Evolutionary conservation across 2,329 filamentous ascomycete species (phyloP).

Genomic region (Alternaria triticina): DNA sequence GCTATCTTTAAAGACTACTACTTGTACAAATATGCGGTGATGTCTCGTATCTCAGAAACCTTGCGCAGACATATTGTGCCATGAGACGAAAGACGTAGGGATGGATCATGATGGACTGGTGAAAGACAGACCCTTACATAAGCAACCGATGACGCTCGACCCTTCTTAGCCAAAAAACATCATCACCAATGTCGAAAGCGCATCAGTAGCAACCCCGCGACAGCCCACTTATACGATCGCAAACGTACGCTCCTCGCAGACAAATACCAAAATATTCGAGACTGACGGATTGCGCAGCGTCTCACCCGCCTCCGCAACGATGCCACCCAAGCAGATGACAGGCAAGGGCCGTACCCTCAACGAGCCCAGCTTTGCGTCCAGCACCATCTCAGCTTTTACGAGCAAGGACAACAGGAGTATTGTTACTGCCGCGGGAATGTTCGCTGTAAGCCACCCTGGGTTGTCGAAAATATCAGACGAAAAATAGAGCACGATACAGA

Average conservation of each 20-base stretch:
- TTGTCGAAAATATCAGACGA: not conserved
- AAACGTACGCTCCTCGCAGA: slow-evolving; percentile 6
- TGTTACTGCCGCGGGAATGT: slow-evolving; percentile 56
- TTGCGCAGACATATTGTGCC: not conserved
- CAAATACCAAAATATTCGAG: not conserved
- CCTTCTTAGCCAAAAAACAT: slow-evolving; percentile 27
- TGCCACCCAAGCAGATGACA: slow-evolving; percentile 41
- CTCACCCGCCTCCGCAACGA: slow-evolving; percentile 12
- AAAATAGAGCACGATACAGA: not conserved
- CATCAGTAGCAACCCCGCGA: slow-evolving; percentile 15
- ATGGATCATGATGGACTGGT: not conserved
- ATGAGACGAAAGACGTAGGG: not conserved
- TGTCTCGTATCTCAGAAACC: not conserved
- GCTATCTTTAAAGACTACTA: not conserved
- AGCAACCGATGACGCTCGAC: slow-evolving; percentile 17
- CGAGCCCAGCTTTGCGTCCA: slow-evolving; percentile 50
- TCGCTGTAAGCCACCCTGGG: slow-evolving; percentile 53
- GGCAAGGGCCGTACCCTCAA: slow-evolving; percentile 34
- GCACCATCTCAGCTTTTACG: slow-evolving; percentile 51
- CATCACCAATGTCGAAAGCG: slow-evolving; percentile 28
- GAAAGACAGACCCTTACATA: not conserved
- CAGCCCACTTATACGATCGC: not conserved
- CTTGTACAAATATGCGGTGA: not conserved
- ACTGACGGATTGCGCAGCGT: slow-evolving; percentile 1
- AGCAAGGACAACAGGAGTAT: slow-evolving; percentile 58